Evolutionary conservation across 148 eudicot species (phyloP), one percentile per base, ranked within the genome.

Genomic region (Spergularia marina): DNA sequence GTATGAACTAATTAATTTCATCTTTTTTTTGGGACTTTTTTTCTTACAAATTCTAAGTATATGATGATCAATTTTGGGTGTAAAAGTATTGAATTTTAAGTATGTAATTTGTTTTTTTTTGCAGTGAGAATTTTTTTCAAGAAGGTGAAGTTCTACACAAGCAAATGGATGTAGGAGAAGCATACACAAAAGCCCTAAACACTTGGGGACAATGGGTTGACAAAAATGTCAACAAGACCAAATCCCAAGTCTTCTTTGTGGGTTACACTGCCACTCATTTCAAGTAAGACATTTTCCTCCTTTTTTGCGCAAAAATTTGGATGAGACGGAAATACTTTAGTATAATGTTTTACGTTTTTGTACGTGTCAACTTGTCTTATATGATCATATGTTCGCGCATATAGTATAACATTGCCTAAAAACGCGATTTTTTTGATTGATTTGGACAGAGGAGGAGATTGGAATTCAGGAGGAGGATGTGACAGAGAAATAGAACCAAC

Each of bases 141-240:
- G 90, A 87, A 73, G 93, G 89, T 17, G 78, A 81, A 56, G 75
- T 84, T 61, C 80, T 89, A 65, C 80, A 85, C 56, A 68, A 10
- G 47, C 77, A 80, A 53, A 78, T 89, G 51, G 83, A 89, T 12
- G 85, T 81, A 10, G 79, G 58, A 30, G 84, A 85, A 39, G 93
- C 93, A 36, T 89, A 78, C 41, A 66, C 55, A 25, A 85, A 53
- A 68, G 90, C 87, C 5, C 59, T 89, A 70, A 72, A 41, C 36
- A 89, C 93, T 17, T 89, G 93, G 93, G 90, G 86, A 23, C 36
- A 78, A 2, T 89, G 93, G 93, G 86, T 89, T 71, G 90, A 89
- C 67, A 20, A 71, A 6, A 80, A 84, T 41, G 68, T 89, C 62
- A 71, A 86, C 80, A 71, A 68, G 59, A 74, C 6, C 20, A 72